phyloP scores from a whole-genome alignment of 177 flowering plant genomes.

The Tripterygium wilfordii region DNA sequence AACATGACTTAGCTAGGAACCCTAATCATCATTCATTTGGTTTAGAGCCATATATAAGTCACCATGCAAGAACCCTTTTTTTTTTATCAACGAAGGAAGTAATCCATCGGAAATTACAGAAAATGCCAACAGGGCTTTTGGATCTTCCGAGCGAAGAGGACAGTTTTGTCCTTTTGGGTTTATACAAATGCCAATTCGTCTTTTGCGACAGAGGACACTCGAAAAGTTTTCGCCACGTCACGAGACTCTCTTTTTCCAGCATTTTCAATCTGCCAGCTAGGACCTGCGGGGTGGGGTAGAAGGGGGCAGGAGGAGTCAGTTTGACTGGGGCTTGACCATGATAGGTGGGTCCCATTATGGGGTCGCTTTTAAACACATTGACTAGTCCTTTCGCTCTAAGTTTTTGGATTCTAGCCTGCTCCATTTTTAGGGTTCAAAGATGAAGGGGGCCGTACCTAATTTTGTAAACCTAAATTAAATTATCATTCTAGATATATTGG shows the following conservation, averaged over 20 bases:
- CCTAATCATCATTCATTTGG: conserved; percentile 26
- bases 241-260: conserved; percentile 10
- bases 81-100: neutral
- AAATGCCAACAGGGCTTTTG: too few relatives aligned
- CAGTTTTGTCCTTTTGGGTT: conserved; percentile 15
- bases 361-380: conserved; percentile 7
- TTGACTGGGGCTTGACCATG: conserved; percentile 31
- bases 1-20: conserved; percentile 7
- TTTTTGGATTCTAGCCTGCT: conserved; percentile 42
- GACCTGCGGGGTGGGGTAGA: conserved; percentile 15
- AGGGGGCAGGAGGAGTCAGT: conserved; percentile 5
- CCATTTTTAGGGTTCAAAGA: conserved; percentile 4
- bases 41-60: conserved; percentile 1
- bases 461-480: neutral
- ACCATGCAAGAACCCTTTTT: conserved; percentile 15
- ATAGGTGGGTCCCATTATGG: conserved; percentile 6
- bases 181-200: conserved; percentile 15
- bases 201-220: conserved; percentile 7
- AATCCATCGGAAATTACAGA: too few relatives aligned
- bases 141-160: too few relatives aligned
- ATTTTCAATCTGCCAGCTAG: conserved; percentile 19
- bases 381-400: conserved; percentile 35
- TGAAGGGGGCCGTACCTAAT: conserved; percentile 3
- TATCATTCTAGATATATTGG: too few relatives aligned
- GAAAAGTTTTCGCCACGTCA: conserved; percentile 21